Base-by-base conservation (phyloP, 768 basidiomycete genomes). In the Tephrocybe sp. region DNA sequence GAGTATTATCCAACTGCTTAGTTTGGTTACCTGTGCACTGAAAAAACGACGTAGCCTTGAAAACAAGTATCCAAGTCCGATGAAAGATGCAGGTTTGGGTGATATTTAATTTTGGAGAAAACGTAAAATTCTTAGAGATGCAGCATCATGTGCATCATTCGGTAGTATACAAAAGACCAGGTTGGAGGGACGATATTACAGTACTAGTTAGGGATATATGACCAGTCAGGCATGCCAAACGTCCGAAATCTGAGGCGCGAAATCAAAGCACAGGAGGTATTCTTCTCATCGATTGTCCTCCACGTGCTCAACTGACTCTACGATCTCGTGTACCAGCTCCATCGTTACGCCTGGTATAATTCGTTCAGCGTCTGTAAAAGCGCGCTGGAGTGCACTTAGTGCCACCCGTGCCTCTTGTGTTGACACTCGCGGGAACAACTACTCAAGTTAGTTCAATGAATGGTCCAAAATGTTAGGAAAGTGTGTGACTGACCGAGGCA, bases 341-440 rank as follows among this genome's bases (percentile, higher is more conserved):
- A 89, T 73, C 19, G 93, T 90, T 26, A 99, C 85, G 4, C 97
- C 97, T 7, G 97, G 97, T 59, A 98, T 97, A 49, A 92, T 87
- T 53, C 89, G 79, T 71, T 99, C 97, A 11, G 95, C 95, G 23
- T 97, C 92, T 22, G 91, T 90, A 62, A 98, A 95, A 2, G 97
- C 95, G 26, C 89, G 80, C 59, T 97, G 90, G 10, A 98, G 75
- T 44, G 89, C 80, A 52, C 86, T 88, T 45, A 99, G 77, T 16
- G 90, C 89, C 23, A 90, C 79, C 51, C 91, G 80, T 8, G 93
- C 92, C 66, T 97, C 93, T 59, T 90, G 87, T n/a, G 92, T 89
- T 0, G 91, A 86, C 19, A 98, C 90, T 38, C 96, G 83, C 53
- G 91, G 91, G 67, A 94, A 92, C 30, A 99, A 74, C 95, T 98